Evolutionary conservation across 169 alveolate genomes (phyloP).

Genomic region (Plasmodium gonderi): DNA sequence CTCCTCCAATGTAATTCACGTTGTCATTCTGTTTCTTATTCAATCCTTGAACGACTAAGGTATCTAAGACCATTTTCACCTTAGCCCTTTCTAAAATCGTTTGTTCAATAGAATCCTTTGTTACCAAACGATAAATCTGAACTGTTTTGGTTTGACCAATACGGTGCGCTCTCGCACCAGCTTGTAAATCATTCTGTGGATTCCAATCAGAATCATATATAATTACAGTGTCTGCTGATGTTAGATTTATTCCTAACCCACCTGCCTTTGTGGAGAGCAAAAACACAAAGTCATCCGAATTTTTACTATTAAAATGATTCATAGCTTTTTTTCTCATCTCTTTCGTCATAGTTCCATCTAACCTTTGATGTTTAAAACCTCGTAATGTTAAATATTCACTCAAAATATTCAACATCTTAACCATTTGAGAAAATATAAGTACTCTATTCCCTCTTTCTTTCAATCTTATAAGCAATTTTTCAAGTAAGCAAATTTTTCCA

Average conservation of each 20-base stretch:
- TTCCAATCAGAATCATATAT: conserved; percentile 98
- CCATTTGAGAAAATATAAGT: conserved; percentile 97
- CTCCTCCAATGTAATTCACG: conserved; percentile 82
- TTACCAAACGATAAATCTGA: conserved; percentile 95
- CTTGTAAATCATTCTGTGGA: conserved; percentile 99
- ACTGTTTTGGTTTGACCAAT: conserved; percentile 98
- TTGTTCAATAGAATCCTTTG: conserved; percentile 98
- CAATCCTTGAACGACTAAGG: conserved; percentile 94
- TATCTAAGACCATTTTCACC: conserved; percentile 97
- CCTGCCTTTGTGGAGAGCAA: conserved; percentile 99
- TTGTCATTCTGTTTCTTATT: conserved; percentile 83
- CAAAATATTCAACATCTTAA: conserved; percentile 96
- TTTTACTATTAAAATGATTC: conserved; percentile 95
- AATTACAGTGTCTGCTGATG: conserved; percentile 96
- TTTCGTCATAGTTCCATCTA: conserved; percentile 98
- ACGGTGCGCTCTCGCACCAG: conserved; percentile 99
- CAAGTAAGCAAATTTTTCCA: conserved; percentile 96
- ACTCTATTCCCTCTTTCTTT: conserved; percentile 95
- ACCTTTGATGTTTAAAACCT: conserved; percentile 96
- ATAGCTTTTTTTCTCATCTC: conserved; percentile 97
- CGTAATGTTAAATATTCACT: conserved; percentile 95
- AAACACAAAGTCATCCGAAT: conserved; percentile 95
- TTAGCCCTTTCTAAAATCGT: conserved; percentile 98
- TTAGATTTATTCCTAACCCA: conserved; percentile 95
- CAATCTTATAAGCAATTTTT: conserved; percentile 92